Evolutionary conservation across 1,284 basidiomycete species (phyloP), one percentile per base, ranked within the genome.

Genomic region (Volvariella volvacea): DNA sequence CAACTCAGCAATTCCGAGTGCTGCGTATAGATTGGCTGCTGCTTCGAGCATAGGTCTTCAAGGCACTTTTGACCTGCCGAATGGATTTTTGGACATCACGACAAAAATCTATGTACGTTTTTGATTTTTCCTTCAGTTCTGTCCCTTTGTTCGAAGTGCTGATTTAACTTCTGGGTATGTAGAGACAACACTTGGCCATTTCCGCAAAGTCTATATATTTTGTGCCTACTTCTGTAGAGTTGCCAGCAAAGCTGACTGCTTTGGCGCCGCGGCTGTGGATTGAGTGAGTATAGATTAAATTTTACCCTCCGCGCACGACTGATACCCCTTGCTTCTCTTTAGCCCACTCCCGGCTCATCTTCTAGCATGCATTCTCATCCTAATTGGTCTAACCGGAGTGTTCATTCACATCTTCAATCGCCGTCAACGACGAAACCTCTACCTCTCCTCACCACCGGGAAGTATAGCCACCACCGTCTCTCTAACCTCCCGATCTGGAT

Each of bases 131-230:
- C 6, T 12, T 28, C 25, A 28, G 12, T 28, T 28, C 25, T 6
- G 6, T 6, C 25, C 25, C n/a, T n/a, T n/a, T n/a, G n/a, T n/a
- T n/a, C n/a, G n/a, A n/a, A n/a, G n/a, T n/a, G n/a, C n/a, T n/a
- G n/a, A 19, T 14, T 32, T 9, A 33, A n/a, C 33, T 9, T 22
- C 40, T n/a, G 9, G 16, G 22, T 22, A 20, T 19, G 20, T 44
- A 61, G 82, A 76, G 71, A 0, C 71, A 70, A 49, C 68, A 83
- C 55, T 69, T 84, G 9, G 62, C 79, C 1, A 49, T 80, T 2
- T 61, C 71, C 9, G 78, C 80, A 0, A 72, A 73, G 53, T 65
- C 68, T 0, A 67, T 75, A 15, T 84, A 80, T 51, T 83, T 83
- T 50, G 52, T 77, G 2, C 47, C 58, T 1, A 40, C 53, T 8